Conservation (phyloP, 164 flowering plant genomes). For the Kingdonia uniflora region DNA sequence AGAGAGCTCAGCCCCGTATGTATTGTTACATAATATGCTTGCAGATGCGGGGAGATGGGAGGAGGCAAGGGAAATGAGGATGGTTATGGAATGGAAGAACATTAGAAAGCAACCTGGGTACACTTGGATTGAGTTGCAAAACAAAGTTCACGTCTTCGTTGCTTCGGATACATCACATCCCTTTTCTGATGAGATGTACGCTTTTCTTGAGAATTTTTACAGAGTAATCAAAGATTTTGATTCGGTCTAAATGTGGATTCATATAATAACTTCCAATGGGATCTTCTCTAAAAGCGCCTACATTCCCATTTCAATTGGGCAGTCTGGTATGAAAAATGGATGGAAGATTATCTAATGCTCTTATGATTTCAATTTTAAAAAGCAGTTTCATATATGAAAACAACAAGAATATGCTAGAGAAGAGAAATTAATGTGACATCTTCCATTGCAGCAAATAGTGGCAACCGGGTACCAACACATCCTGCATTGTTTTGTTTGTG, state of each 20-base stretch:
- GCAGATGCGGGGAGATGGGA: slow-evolving; percentile 14
- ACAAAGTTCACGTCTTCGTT: slow-evolving; percentile 12
- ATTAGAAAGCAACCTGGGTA: slow-evolving; percentile 10
- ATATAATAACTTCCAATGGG: too few relatives aligned
- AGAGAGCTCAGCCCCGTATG: slow-evolving; percentile 11
- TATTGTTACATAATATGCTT: slow-evolving; percentile 5
- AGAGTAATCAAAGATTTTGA: slow-evolving; percentile 3
- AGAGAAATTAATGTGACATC: too few relatives aligned
- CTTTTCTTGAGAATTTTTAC: slow-evolving; percentile 5
- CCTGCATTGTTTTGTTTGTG: too few relatives aligned
- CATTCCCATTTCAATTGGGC: too few relatives aligned
- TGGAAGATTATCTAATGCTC: too few relatives aligned
- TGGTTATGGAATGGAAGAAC: slow-evolving; percentile 5
- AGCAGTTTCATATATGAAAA: too few relatives aligned
- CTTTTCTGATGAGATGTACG: slow-evolving; percentile 1
- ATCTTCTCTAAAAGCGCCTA: too few relatives aligned
- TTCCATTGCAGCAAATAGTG: too few relatives aligned
- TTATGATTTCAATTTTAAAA: too few relatives aligned
- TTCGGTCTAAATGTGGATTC: not conserved
- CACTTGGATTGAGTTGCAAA: slow-evolving; percentile 10
- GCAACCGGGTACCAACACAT: too few relatives aligned
- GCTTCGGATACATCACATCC: slow-evolving; percentile 9
- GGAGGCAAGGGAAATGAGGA: slow-evolving; percentile 7
- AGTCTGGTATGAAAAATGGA: too few relatives aligned
- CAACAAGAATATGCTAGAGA: too few relatives aligned